Percentiles rank a stretch among this genome's conserved stretches.
Conservation (phyloP, 768 basidiomycete genomes). For the Paxillus involutus region DNA sequence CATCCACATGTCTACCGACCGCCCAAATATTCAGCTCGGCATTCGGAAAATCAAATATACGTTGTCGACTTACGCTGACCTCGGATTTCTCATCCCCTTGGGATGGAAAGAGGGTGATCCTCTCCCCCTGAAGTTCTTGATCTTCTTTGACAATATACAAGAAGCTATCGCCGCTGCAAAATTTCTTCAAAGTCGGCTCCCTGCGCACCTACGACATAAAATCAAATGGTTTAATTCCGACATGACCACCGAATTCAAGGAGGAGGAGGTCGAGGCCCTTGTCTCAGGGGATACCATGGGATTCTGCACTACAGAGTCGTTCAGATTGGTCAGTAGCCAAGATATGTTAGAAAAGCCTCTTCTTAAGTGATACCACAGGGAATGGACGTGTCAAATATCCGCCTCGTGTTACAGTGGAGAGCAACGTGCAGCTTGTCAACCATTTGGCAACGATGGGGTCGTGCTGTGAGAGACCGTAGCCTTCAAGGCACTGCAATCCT, state of each 20-base stretch:
- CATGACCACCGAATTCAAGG: slow-evolving; percentile 21
- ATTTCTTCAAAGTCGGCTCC: slow-evolving; percentile 15
- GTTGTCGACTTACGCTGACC: slow-evolving; percentile 22
- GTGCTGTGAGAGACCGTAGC: not conserved
- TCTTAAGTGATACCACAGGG: slow-evolving; percentile 24
- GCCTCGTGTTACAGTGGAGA: slow-evolving; percentile 35
- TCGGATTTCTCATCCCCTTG: slow-evolving; percentile 22
- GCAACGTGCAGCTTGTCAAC: slow-evolving; percentile 23
- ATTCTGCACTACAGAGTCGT: slow-evolving; percentile 30
- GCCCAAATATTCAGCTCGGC: slow-evolving; percentile 23
- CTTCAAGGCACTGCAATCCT: not conserved
- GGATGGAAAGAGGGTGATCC: slow-evolving; percentile 2
- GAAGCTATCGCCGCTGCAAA: not conserved
- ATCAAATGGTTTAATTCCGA: slow-evolving; percentile 28
- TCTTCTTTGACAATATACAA: slow-evolving; percentile 14
- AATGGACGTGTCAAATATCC: slow-evolving; percentile 34
- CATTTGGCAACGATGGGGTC: slow-evolving; percentile 8
- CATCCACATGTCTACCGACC: slow-evolving; percentile 29
- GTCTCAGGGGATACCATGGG: slow-evolving; percentile 20
- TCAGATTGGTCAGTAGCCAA: slow-evolving; percentile 33
- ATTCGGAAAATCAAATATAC: slow-evolving; percentile 25
- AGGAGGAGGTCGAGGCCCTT: slow-evolving; percentile 10
- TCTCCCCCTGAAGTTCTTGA: slow-evolving; percentile 11
- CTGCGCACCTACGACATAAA: slow-evolving; percentile 4
- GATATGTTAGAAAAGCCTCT: not conserved